A percentile compares a stretch with the other conserved stretches of the same genome.
These are phyloP conservation scores for Priceomyces medius DNA, from an alignment of 805 yeast species.

Conservation along the genomic window DNA sequence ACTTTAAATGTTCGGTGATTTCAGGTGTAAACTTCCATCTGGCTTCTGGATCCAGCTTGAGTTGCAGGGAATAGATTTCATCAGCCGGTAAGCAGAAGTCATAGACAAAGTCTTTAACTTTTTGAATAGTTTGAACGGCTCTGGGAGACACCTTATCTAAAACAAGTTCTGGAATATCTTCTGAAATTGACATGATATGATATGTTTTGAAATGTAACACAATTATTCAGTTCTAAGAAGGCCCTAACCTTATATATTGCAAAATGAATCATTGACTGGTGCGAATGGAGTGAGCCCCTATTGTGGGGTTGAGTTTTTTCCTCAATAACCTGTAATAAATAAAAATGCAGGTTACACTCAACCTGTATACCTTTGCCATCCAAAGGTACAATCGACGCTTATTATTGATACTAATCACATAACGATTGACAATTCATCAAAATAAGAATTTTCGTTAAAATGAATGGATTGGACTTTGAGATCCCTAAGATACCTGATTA, in stretches of 20 bases:
- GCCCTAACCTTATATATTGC: no score
- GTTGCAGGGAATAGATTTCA: slow-evolving; percentile 39
- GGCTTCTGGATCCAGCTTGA: slow-evolving; percentile 34
- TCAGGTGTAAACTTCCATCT: slow-evolving; percentile 52
- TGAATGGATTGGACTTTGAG: slow-evolving; percentile 46
- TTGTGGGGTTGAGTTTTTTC: no score
- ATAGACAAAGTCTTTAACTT: slow-evolving; percentile 50
- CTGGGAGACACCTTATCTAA: slow-evolving; percentile 33
- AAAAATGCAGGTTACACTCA: neutral
- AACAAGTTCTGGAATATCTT: slow-evolving; percentile 43
- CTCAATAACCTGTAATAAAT: neutral
- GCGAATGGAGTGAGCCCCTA: no score
- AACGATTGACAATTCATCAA: neutral
- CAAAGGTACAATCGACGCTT: neutral
- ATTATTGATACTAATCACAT: neutral
- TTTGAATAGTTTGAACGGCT: slow-evolving; percentile 40
- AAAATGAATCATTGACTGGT: no score
- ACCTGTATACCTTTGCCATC: slow-evolving; percentile 2
- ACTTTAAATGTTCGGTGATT: slow-evolving; percentile 50
- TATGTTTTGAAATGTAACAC: no score
- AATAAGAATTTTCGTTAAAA: slow-evolving; percentile 8
- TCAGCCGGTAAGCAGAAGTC: slow-evolving; percentile 59
- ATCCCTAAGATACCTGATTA: slow-evolving; percentile 74
- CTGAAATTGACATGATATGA: slow-evolving; percentile 13
- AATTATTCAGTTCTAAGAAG: no score